A percentile compares a stretch with the other conserved stretches of the same genome.
These are phyloP conservation scores for Verticillium dahliae DNA, from an alignment of 2,329 filamentous ascomycete genomes.

Conservation along the genomic window DNA sequence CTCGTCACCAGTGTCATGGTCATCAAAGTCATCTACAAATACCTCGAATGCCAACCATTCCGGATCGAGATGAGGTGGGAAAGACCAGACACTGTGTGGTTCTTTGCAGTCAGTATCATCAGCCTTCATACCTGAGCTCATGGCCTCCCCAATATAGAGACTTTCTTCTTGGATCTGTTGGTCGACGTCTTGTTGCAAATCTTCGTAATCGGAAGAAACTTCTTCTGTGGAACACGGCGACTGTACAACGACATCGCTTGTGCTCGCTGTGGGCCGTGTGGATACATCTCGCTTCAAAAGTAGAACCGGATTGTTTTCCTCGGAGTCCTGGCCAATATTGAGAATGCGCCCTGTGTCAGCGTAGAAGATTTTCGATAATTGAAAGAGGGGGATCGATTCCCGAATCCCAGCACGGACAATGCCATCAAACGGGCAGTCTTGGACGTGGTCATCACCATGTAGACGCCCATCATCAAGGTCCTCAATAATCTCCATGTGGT, in stretches of 20 bases:
- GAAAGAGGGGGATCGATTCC: slow-evolving; percentile 45
- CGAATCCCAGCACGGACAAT: slow-evolving; percentile 38
- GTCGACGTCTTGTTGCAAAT: slow-evolving; percentile 38
- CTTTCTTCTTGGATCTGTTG: slow-evolving; percentile 35
- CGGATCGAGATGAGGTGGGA: slow-evolving; percentile 72
- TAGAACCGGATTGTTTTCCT: slow-evolving; percentile 66
- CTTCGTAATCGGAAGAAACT: slow-evolving; percentile 12
- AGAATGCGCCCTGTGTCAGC: slow-evolving; percentile 85
- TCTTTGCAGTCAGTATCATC: neutral
- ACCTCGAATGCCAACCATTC: slow-evolving; percentile 93
- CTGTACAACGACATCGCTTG: slow-evolving; percentile 24
- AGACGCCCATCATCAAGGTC: slow-evolving; percentile 59
- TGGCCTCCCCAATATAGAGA: slow-evolving; percentile 7
- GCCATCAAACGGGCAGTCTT: slow-evolving; percentile 28
- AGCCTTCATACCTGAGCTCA: neutral
- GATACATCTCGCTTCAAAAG: slow-evolving; percentile 66
- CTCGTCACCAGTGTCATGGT: slow-evolving; percentile 26
- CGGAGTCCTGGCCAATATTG: slow-evolving; percentile 58
- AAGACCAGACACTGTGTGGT: slow-evolving; percentile 35
- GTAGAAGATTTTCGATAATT: slow-evolving; percentile 86
- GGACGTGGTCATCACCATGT: slow-evolving; percentile 33
- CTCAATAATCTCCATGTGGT: slow-evolving; percentile 76
- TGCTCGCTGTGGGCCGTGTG: slow-evolving; percentile 50
- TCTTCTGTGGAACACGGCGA: slow-evolving; percentile 3
- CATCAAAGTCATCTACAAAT: slow-evolving; percentile 55